Evolutionary conservation across 306 rosid species (phyloP), one percentile per base, ranked within the genome.

Genomic region (Cicer cuneatum): DNA sequence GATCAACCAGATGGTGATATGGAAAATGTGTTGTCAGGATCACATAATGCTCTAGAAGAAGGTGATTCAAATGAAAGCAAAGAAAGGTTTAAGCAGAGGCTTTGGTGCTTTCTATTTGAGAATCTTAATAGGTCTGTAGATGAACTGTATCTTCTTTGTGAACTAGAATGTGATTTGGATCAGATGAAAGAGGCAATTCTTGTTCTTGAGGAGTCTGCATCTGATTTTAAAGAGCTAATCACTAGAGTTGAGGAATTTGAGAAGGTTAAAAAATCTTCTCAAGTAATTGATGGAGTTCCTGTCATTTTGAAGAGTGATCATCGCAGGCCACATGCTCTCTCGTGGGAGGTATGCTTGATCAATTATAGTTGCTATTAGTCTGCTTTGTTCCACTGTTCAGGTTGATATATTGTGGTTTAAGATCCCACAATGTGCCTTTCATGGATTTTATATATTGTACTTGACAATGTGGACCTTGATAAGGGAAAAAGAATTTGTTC

Each of bases 141-240:
- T 83, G 98, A 94, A 76, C 91, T 94, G 74, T 94, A 94, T 90
- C 98, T 94, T 84, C 98, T 94, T 65, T 94, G 98, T 76, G 98
- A 94, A 78, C 86, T 94, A 83, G 98, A 94, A 84, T 91, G 97
- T 24, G 98, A 94, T 79, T 71, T 85, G 80, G 97, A 87, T 83
- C 97, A 94, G 93, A 94, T 94, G 98, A 91, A 88, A 81, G 98
- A 94, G 87, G 97, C 97, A 33, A 76, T 91, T 87, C 95, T 94
- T 85, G 98, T 94, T 80, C 98, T 94, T 63, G 95, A 92, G 87
- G 98, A 94, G 88, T 93, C 97, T 64, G 87, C 90, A 60, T 94
- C 89, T 78, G 98, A 94, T 90, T 91, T 94, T 85, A 86, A 80
- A 82, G 97, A 94, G 78, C 85, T 94, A 77, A 90, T 82, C 24